Conservation (phyloP, 352 stramenopile genomes). For the Thalassiosira oceanica region DNA sequence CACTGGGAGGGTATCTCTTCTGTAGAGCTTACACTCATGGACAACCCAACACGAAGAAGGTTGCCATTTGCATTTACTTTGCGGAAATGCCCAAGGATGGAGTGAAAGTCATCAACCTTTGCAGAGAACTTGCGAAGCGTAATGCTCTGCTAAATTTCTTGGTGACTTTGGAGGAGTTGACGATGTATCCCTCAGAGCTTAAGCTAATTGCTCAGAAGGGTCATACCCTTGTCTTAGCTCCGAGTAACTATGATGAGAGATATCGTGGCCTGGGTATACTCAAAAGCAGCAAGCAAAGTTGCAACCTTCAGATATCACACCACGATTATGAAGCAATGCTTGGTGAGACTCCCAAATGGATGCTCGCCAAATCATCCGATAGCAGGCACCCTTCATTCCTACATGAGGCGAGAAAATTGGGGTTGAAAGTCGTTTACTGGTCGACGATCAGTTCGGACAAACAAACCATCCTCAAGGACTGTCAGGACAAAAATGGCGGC, state of each 20-base stretch:
- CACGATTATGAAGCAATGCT: constrained; percentile 23
- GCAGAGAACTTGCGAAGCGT: constrained; percentile 6
- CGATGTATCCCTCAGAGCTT: constrained; percentile 12
- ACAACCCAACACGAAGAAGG: constrained; percentile 38
- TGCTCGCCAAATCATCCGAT: constrained; percentile 19
- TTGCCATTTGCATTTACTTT: constrained; percentile 43
- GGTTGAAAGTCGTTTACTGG: constrained; percentile 48
- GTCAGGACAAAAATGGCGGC: constrained; percentile 8
- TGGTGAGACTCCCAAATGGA: constrained; percentile 20
- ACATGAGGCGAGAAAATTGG: constrained; percentile 27
- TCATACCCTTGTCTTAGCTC: constrained; percentile 21
- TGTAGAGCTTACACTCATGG: constrained; percentile 36
- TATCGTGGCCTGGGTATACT: constrained; percentile 17
- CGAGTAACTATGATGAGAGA: constrained; percentile 14
- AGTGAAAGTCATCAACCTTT: background rate
- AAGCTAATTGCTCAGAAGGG: constrained; percentile 15
- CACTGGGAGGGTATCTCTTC: constrained; percentile 42
- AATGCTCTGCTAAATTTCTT: constrained; percentile 35
- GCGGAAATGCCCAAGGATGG: constrained; percentile 20
- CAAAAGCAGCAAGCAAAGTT: constrained; percentile 5
- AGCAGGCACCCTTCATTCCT: constrained; percentile 34
- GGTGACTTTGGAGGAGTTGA: constrained; percentile 30
- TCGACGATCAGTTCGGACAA: constrained; percentile 16
- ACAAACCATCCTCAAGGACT: constrained; percentile 11
- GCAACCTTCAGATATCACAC: constrained; percentile 22